phyloP scores from a whole-genome alignment of 163 green algal genomes.

The Chlamydomonas reinhardtii region DNA sequence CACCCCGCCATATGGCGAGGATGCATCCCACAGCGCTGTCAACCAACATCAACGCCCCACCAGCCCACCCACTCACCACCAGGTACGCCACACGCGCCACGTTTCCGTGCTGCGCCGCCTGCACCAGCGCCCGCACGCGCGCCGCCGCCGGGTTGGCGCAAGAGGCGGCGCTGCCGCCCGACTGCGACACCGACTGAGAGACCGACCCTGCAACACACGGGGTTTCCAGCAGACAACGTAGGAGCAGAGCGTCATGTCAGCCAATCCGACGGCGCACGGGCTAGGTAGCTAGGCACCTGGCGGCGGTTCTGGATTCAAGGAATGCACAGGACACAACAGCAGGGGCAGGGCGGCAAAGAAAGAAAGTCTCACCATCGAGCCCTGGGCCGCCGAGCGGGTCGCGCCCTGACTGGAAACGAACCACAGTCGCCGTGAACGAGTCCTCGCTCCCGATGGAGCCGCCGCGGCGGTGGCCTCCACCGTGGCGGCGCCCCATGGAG shows the following conservation, averaged over 20 bases:
- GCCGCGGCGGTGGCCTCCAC: conserved; percentile 22
- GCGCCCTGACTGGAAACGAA: background rate
- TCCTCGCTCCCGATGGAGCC: conserved; percentile 41
- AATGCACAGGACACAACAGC: too few species aligned
- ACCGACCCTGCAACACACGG: too few species aligned
- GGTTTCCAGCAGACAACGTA: too few species aligned
- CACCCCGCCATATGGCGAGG: too few species aligned
- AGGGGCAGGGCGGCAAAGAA: too few species aligned
- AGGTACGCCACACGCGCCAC: conserved; percentile 18
- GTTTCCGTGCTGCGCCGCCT: conserved; percentile 33
- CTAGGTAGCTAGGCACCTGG: too few species aligned
- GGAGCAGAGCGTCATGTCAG: too few species aligned
- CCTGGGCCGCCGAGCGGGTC: background rate
- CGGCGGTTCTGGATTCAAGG: too few species aligned
- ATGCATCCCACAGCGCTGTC: too few species aligned
- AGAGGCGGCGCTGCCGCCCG: background rate
- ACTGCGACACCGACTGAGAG: background rate
- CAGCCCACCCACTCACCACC: conserved; percentile 11
- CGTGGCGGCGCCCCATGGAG: background rate
- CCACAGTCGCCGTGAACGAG: conserved; percentile 3
- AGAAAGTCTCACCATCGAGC: too few species aligned
- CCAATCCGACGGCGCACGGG: too few species aligned
- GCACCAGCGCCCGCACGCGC: conserved; percentile 8
- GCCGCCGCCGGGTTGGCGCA: background rate
- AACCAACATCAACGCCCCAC: too few species aligned